Conservation (phyloP, 192 early-diverging fungal genomes). For the Physocladia obscura region DNA sequence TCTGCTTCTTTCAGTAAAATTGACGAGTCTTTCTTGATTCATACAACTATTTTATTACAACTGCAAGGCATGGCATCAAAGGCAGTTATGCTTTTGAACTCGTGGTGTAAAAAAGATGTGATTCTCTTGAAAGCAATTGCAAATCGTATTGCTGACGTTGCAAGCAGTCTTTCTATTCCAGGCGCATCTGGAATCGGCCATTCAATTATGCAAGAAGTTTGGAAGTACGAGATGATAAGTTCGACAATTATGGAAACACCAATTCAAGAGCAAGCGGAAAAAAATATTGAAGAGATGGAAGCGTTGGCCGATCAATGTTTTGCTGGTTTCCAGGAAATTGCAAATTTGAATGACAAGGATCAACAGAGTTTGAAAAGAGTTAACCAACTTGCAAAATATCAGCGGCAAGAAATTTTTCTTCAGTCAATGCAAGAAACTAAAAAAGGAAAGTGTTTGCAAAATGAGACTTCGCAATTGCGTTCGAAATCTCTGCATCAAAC, state of each 20-base stretch:
- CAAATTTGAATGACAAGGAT: not conserved
- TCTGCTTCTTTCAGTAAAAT: not conserved
- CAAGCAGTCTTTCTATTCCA: not conserved
- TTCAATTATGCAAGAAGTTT: too few species aligned
- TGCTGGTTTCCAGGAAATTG: not conserved
- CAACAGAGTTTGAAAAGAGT: not conserved
- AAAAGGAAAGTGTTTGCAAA: not conserved
- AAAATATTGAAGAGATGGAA: slow-evolving; percentile 3
- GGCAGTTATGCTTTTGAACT: not conserved
- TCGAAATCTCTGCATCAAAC: not conserved
- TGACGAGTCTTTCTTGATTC: slow-evolving; percentile 15
- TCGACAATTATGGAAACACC: too few species aligned
- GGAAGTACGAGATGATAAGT: too few species aligned
- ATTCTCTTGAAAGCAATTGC: slow-evolving; percentile 4
- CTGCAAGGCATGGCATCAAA: not conserved
- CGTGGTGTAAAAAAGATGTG: not conserved
- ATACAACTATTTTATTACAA: not conserved
- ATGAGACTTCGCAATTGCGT: too few species aligned
- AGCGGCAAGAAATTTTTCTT: not conserved
- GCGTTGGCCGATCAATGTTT: not conserved
- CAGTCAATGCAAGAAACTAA: not conserved
- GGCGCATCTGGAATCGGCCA: too few species aligned
- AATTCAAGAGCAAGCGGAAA: not conserved
- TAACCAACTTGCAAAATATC: slow-evolving; percentile 4
- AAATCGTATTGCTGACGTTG: slow-evolving; percentile 17